phyloP scores from a whole-genome alignment of 495 filamentous ascomycete genomes.

The Aspergillus cavernicola region DNA sequence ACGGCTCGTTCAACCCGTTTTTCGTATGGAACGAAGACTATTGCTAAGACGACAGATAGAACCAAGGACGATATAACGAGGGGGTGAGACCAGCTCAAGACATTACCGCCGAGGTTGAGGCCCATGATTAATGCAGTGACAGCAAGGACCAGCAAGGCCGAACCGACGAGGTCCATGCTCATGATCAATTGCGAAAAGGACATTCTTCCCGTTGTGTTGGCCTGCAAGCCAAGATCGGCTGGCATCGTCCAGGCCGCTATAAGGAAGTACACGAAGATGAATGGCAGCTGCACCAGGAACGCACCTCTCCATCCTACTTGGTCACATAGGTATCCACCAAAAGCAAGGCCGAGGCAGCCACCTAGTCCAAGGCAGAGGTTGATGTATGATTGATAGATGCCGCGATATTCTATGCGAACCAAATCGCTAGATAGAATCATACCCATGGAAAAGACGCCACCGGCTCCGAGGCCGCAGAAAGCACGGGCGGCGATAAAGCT shows the following conservation, averaged over 20 bases:
- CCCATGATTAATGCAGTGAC: conserved; percentile 70
- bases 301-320: conserved; percentile 71
- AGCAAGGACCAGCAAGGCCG: conserved; percentile 57
- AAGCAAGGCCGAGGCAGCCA: conserved; percentile 62
- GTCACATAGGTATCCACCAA: conserved; percentile 73
- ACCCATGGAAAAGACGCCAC: conserved; percentile 68
- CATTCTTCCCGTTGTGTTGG: conserved; percentile 41
- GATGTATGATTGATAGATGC: conserved; percentile 71
- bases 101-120: conserved; percentile 74
- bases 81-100: conserved; percentile 69
- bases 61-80: conserved; percentile 61
- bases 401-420: conserved; percentile 70
- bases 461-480: conserved; percentile 70
- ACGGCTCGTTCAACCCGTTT: conserved; percentile 58
- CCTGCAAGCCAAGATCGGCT: conserved; percentile 51
- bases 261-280: conserved; percentile 56
- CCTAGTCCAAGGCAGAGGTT: conserved; percentile 65
- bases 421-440: conserved; percentile 72
- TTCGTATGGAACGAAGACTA: conserved; percentile 62
- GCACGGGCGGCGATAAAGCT: conserved; percentile 72
- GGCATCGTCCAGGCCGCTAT: conserved; percentile 58
- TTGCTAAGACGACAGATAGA: conserved; percentile 51
- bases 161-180: conserved; percentile 66
- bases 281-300: conserved; percentile 63
- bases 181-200: conserved; percentile 55